phyloP scores from a whole-genome alignment of 768 basidiomycete genomes.

The Neoboletus magnificus region DNA sequence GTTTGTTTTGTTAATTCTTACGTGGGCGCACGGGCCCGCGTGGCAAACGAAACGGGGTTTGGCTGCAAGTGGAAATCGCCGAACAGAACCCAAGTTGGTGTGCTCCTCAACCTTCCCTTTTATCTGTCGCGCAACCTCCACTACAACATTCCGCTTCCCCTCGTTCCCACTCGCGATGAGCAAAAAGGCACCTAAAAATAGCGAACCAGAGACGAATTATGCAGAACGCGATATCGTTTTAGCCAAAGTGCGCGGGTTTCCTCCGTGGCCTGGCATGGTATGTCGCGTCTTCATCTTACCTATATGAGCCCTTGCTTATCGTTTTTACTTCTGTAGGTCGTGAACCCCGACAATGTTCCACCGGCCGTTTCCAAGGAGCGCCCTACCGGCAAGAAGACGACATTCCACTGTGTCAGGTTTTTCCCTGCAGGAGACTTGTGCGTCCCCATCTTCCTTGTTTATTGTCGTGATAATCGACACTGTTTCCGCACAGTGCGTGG shows the following conservation, averaged over 20 bases:
- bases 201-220: constrained; percentile 48
- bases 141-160: constrained; percentile 15
- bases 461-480: constrained; percentile 9
- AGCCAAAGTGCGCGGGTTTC: constrained; percentile 90
- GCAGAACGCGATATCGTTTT: constrained; percentile 81
- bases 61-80: constrained; percentile 39
- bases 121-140: constrained; percentile 34
- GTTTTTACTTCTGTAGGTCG: constrained; percentile 51
- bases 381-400: constrained; percentile 67
- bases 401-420: constrained; percentile 76
- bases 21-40: constrained; percentile 39
- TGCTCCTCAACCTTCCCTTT: constrained; percentile 40
- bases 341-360: constrained; percentile 69
- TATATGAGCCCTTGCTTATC: constrained; percentile 9
- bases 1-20: constrained; percentile 37
- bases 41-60: constrained; percentile 38
- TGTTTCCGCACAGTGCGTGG: constrained; percentile 65
- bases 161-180: constrained; percentile 33
- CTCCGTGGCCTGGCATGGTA: constrained; percentile 94
- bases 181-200: constrained; percentile 50
- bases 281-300: constrained; percentile 36
- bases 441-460: constrained; percentile 36
- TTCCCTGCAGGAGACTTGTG: constrained; percentile 95
- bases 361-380: constrained; percentile 62
- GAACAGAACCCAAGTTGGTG: constrained; percentile 39